A percentile compares a stretch with the other conserved stretches of the same genome.
Evolutionary conservation across 2,329 filamentous ascomycete genomes (phyloP).

Genomic region (Alternaria ventricosa): DNA sequence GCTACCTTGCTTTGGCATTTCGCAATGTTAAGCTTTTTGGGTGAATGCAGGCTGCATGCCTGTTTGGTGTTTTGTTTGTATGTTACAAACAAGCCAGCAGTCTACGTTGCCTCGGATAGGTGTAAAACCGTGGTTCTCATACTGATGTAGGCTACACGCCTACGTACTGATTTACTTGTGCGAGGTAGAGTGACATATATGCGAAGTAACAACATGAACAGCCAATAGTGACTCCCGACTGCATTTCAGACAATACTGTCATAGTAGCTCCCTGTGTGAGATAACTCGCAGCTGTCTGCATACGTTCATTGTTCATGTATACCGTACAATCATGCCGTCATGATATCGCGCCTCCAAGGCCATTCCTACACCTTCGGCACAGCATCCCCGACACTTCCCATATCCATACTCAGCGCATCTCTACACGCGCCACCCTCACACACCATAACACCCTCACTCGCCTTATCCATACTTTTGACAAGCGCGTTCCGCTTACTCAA

Average conservation of each 20-base stretch:
- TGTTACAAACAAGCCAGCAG: neutral
- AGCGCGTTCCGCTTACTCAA: slow-evolving; percentile 58
- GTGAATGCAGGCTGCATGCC: neutral
- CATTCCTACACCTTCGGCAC: slow-evolving; percentile 9
- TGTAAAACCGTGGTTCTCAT: neutral
- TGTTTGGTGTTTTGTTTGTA: neutral
- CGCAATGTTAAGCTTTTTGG: too few relatives aligned
- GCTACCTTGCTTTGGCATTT: too few relatives aligned
- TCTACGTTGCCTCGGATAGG: neutral
- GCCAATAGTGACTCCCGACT: neutral
- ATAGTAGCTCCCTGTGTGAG: neutral
- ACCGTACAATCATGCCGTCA: neutral
- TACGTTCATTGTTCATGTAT: neutral
- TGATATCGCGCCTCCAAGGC: neutral
- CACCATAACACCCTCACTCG: slow-evolving; percentile 45
- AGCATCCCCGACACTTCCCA: slow-evolving; percentile 37
- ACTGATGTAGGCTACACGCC: neutral
- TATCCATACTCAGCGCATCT: slow-evolving; percentile 48
- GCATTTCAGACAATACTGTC: neutral
- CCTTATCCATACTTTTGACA: slow-evolving; percentile 52
- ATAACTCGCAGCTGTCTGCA: too few relatives aligned
- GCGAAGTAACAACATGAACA: neutral
- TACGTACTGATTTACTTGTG: accelerated
- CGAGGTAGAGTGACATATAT: neutral
- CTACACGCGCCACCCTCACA: slow-evolving; percentile 52